phyloP scores from a whole-genome alignment of 2,329 filamentous ascomycete genomes.

The Fusarium pilosicola region DNA sequence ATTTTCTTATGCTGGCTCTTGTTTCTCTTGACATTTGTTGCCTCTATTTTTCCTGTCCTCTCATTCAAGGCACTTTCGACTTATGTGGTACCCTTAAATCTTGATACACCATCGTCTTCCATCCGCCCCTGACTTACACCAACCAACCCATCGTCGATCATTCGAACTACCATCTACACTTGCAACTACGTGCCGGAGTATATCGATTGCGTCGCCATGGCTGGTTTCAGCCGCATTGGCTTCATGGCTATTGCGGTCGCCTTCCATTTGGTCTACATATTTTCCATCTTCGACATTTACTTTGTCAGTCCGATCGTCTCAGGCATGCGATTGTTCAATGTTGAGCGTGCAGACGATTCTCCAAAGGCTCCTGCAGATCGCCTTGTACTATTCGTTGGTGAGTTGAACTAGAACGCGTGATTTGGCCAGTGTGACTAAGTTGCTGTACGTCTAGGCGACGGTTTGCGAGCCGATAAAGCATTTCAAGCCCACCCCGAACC shows the following conservation, averaged over 20 bases:
- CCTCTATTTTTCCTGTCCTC: neutral
- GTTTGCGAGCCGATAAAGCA: constrained; percentile 95
- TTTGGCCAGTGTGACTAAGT: constrained; percentile 12
- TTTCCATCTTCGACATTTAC: constrained; percentile 98
- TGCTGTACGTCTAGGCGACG: constrained; percentile 70
- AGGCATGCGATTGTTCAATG: constrained; percentile 86
- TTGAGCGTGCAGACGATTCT: constrained; percentile 66
- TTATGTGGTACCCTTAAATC: neutral
- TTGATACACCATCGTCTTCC: constrained; percentile 4
- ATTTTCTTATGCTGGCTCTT: neutral
- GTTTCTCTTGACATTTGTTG: neutral
- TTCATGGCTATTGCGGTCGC: constrained; percentile 90
- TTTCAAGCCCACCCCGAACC: constrained; percentile 94
- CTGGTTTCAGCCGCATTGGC: constrained; percentile 71
- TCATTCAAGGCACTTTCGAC: constrained; percentile 19
- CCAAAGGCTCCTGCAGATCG: constrained; percentile 84
- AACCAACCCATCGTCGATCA: constrained; percentile 1
- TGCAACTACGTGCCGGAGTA: neutral
- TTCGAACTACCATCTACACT: neutral
- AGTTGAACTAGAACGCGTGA: constrained; percentile 12
- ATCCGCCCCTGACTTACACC: constrained; percentile 38
- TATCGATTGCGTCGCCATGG: constrained; percentile 55
- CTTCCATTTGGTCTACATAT: constrained; percentile 94
- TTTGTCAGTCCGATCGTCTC: constrained; percentile 97
- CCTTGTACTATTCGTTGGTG: constrained; percentile 92